A percentile compares a stretch with the other conserved stretches of the same genome.
Conservation (phyloP, 129 eudicot genomes). For the Helichrysum umbraculigerum region DNA sequence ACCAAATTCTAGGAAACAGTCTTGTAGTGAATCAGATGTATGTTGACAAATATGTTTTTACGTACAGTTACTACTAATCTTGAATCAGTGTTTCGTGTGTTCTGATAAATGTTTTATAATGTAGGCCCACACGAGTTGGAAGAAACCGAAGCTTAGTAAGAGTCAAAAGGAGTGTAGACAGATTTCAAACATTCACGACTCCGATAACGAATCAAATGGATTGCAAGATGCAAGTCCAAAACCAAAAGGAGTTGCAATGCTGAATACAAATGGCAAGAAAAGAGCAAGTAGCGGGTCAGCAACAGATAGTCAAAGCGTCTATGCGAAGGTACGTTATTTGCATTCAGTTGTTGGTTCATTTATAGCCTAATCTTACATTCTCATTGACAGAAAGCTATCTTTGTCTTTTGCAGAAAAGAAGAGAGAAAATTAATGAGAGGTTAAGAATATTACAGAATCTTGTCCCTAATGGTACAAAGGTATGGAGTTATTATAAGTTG, state of each 20-base stretch:
- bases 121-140: conserved; percentile 51
- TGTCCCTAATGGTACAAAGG: conserved; percentile 84
- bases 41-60: conserved; percentile 19
- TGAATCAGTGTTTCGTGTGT: not conserved
- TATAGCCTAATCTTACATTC: not conserved
- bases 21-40: conserved; percentile 42
- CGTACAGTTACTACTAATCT: not conserved
- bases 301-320: conserved; percentile 68
- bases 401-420: conserved; percentile 56
- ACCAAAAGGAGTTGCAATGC: conserved; percentile 14
- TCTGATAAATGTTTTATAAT: conserved; percentile 17
- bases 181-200: conserved; percentile 28
- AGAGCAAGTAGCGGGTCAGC: conserved; percentile 59
- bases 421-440: conserved; percentile 73
- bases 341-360: not conserved
- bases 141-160: conserved; percentile 39
- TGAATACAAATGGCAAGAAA: conserved; percentile 41
- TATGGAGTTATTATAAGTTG: conserved; percentile 22
- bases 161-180: conserved; percentile 19
- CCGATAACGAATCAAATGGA: conserved; percentile 43
- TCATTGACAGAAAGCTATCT: not conserved
- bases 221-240: conserved; percentile 29
- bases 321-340: conserved; percentile 59
- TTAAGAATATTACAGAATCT: conserved; percentile 62
- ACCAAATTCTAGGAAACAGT: conserved; percentile 47